Evolutionary conservation across 2,329 filamentous ascomycete genomes (phyloP).

Genomic region (Fusarium irregulare): DNA sequence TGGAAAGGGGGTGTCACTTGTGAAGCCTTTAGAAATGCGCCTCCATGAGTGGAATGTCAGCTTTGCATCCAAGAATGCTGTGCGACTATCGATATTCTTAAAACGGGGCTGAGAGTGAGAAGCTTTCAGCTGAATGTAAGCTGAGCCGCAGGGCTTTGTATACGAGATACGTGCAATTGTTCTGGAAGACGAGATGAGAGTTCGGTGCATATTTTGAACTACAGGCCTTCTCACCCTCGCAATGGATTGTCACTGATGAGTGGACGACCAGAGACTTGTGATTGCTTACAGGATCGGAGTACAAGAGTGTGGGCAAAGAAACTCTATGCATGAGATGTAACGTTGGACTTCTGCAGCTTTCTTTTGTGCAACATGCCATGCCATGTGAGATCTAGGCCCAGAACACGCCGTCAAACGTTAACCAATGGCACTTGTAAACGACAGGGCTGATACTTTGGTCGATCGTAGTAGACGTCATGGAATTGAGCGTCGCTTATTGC

Average conservation of each 20-base stretch:
- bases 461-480: slow-evolving; percentile 15
- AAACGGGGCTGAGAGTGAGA: slow-evolving; percentile 26
- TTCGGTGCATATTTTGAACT: not conserved
- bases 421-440: not conserved
- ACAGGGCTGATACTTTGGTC: slow-evolving; percentile 14
- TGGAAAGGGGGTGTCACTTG: slow-evolving; percentile 6
- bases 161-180: slow-evolving; percentile 10
- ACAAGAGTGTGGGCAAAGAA: not conserved
- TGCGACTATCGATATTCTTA: slow-evolving; percentile 13
- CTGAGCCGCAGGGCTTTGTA: not conserved
- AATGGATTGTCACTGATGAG: not conserved
- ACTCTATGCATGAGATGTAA: slow-evolving; percentile 9
- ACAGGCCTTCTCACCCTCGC: not conserved
- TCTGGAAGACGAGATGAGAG: slow-evolving; percentile 3
- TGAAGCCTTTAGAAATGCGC: not conserved
- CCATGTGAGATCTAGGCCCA: slow-evolving; percentile 15
- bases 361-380: slow-evolving; percentile 14
- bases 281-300: not conserved
- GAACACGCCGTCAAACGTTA: slow-evolving; percentile 15
- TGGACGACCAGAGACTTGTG: not conserved
- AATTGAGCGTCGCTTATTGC: slow-evolving; percentile 6
- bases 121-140: not conserved
- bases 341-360: slow-evolving; percentile 7
- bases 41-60: slow-evolving; percentile 2
- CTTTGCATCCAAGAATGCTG: not conserved